These are phyloP conservation scores for Phytophthora kernoviae DNA, from an alignment of 352 stramenopile genomes.

Conservation along the genomic window DNA sequence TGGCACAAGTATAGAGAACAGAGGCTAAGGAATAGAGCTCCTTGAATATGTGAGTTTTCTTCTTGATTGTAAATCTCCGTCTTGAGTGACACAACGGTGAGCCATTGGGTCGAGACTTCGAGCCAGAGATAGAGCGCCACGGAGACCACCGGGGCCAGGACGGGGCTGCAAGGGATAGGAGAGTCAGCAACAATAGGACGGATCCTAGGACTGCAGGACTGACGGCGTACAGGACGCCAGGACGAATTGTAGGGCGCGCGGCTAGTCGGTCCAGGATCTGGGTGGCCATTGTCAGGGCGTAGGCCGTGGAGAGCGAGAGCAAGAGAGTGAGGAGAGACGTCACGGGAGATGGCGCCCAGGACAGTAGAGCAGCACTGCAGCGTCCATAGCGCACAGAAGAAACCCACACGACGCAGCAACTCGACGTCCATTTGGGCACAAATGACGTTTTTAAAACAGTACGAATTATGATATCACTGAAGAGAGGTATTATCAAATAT, in stretches of 20 bases:
- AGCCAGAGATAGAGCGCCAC: slow-evolving; percentile 85
- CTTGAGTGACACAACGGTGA: too few species aligned
- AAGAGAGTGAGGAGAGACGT: slow-evolving; percentile 73
- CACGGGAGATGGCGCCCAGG: slow-evolving; percentile 77
- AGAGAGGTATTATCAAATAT: too few species aligned
- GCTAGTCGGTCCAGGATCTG: slow-evolving; percentile 27
- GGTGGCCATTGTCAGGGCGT: slow-evolving; percentile 60
- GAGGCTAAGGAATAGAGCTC: too few species aligned
- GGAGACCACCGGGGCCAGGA: slow-evolving; percentile 44
- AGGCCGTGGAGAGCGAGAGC: slow-evolving; percentile 76
- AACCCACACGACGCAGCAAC: slow-evolving; percentile 65
- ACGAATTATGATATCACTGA: too few species aligned
- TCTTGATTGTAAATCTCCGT: too few species aligned
- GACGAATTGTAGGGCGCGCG: slow-evolving; percentile 13
- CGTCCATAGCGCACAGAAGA: slow-evolving; percentile 85
- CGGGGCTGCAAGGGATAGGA: slow-evolving; percentile 51
- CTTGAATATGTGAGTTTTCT: too few species aligned
- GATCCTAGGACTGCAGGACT: slow-evolving; percentile 46
- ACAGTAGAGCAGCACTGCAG: slow-evolving; percentile 79
- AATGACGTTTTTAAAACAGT: neutral
- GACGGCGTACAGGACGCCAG: slow-evolving; percentile 60
- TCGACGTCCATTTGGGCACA: slow-evolving; percentile 17
- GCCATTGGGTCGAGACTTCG: slow-evolving; percentile 72
- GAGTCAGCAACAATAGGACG: slow-evolving; percentile 49
- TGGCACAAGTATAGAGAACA: too few species aligned